phyloP scores from a whole-genome alignment of 768 basidiomycete species.

The Leucocoprinus birnbaumii region DNA sequence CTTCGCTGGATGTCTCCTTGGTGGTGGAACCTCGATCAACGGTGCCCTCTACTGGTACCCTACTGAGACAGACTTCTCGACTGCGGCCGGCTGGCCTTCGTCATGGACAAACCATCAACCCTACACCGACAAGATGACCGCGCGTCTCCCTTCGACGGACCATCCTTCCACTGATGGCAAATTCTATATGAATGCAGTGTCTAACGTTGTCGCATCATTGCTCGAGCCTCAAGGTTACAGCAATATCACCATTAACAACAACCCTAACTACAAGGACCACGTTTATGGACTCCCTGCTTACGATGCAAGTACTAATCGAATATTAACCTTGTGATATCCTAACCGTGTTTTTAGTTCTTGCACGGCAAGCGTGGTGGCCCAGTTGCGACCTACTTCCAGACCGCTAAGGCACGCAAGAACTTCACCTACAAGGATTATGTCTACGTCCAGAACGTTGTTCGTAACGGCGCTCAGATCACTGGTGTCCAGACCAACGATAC shows the following conservation, averaged over 20 bases:
- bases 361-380: slow-evolving; percentile 51
- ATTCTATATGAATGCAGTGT: slow-evolving; percentile 53
- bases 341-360: slow-evolving; percentile 28
- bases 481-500: slow-evolving; percentile 64
- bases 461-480: slow-evolving; percentile 51
- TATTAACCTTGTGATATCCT: not conserved
- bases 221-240: slow-evolving; percentile 47
- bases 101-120: slow-evolving; percentile 51
- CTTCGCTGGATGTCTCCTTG: slow-evolving; percentile 63
- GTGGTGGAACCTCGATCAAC: slow-evolving; percentile 63
- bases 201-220: slow-evolving; percentile 39
- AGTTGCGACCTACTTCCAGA: slow-evolving; percentile 57
- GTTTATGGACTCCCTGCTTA: slow-evolving; percentile 53
- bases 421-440: slow-evolving; percentile 48
- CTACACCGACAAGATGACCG: slow-evolving; percentile 45
- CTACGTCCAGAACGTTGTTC: slow-evolving; percentile 49
- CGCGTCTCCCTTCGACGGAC: slow-evolving; percentile 55
- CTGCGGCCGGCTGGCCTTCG: slow-evolving; percentile 48
- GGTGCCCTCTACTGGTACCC: slow-evolving; percentile 62
- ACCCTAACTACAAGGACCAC: slow-evolving; percentile 56
- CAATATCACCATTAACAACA: slow-evolving; percentile 52
- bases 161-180: slow-evolving; percentile 57
- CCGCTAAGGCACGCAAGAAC: slow-evolving; percentile 51
- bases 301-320: slow-evolving; percentile 24
- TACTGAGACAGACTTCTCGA: slow-evolving; percentile 47